Conservation (phyloP, 441 rosid species). For the Pelargonium fulgidum region DNA sequence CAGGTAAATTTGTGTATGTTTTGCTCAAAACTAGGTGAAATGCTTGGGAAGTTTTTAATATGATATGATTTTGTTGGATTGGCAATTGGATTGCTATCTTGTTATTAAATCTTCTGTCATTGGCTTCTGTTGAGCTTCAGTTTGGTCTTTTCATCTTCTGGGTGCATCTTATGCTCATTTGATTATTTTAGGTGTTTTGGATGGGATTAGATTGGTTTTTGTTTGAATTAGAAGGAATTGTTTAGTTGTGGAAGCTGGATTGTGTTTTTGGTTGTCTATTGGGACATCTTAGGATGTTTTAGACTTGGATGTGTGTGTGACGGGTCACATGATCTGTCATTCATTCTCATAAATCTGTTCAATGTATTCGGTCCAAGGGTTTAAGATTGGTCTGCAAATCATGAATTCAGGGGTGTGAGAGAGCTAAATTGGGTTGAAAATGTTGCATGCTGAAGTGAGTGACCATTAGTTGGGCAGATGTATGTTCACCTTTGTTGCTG, state of each 20-base stretch:
- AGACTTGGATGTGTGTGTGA: not conserved
- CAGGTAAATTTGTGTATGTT: too few species aligned
- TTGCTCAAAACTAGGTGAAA: not conserved
- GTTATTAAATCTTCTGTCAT: not conserved
- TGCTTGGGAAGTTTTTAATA: not conserved
- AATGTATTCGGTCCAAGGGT: not conserved
- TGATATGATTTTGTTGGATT: not conserved
- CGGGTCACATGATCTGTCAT: not conserved
- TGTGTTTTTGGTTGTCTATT: not conserved
- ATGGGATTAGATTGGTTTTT: not conserved
- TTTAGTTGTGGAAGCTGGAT: not conserved
- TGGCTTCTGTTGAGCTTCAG: not conserved
- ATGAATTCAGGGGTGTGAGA: not conserved
- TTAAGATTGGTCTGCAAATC: not conserved
- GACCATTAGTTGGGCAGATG: not conserved
- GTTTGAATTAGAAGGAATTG: not conserved
- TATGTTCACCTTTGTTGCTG: not conserved
- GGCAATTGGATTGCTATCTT: not conserved
- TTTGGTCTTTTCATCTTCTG: not conserved
- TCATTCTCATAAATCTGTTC: not conserved
- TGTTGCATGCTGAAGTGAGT: not conserved
- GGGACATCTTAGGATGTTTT: not conserved
- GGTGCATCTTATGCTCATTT: not conserved
- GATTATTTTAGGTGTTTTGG: not conserved
- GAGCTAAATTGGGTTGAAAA: not conserved